Conservation (phyloP, 1,284 basidiomycete genomes). For the Nidula niveotomentosa region DNA sequence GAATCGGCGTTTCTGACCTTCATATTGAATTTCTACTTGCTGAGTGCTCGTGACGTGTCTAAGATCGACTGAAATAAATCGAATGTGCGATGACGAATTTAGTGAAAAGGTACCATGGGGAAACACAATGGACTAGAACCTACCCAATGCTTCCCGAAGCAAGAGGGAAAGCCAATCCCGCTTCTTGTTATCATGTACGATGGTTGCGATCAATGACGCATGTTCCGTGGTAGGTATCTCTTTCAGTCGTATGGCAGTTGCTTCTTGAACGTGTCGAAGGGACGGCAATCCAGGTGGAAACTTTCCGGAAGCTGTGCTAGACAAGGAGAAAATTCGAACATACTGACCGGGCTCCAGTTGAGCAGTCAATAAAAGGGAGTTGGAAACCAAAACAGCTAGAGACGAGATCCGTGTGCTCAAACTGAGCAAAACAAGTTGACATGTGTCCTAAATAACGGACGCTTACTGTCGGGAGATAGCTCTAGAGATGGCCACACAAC, state of each 20-base stretch:
- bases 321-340: constrained; percentile 49
- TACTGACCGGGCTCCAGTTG: constrained; percentile 44
- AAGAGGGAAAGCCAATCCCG: constrained; percentile 68
- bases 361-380: constrained; percentile 60
- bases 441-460: constrained; percentile 8
- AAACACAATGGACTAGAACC: constrained; percentile 12
- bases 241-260: constrained; percentile 47
- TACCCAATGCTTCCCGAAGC: constrained; percentile 63
- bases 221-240: constrained; percentile 33
- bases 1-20: constrained; percentile 57
- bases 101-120: not conserved
- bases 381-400: constrained; percentile 53
- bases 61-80: constrained; percentile 56
- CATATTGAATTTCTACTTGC: constrained; percentile 62
- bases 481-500: constrained; percentile 71
- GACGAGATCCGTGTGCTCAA: constrained; percentile 11
- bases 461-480: constrained; percentile 54
- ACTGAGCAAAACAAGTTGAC: constrained; percentile 16
- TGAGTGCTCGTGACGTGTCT: constrained; percentile 70
- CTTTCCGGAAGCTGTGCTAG: constrained; percentile 30
- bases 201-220: constrained; percentile 7
- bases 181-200: constrained; percentile 35
- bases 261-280: constrained; percentile 47
- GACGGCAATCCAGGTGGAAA: constrained; percentile 45
- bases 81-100: constrained; percentile 1